Evolutionary conservation across 768 basidiomycete genomes (phyloP).

Genomic region (Stropharia rugosoannulata): DNA sequence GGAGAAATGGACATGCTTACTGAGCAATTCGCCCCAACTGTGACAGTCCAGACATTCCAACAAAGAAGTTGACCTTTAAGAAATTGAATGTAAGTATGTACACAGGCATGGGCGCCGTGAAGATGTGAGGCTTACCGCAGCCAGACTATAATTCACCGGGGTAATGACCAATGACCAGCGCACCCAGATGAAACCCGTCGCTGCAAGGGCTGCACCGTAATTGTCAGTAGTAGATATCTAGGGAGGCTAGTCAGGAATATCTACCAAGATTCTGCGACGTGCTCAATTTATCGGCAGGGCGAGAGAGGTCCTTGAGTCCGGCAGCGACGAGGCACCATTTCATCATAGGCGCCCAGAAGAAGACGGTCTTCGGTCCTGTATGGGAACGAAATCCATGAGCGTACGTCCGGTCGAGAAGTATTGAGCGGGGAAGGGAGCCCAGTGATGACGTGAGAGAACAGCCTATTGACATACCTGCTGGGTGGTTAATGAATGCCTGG

Average conservation of each 20-base stretch:
- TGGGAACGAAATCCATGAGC: not conserved
- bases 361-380: constrained; percentile 87
- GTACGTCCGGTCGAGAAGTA: too few relatives aligned
- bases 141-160: constrained; percentile 92
- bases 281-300: constrained; percentile 94
- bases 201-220: constrained; percentile 67
- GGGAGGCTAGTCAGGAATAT: constrained; percentile 21
- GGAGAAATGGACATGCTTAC: constrained; percentile 35
- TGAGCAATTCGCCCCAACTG: constrained; percentile 71
- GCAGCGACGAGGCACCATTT: constrained; percentile 89
- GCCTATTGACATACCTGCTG: constrained; percentile 63
- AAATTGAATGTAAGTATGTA: constrained; percentile 1
- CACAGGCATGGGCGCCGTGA: too few relatives aligned
- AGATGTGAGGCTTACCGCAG: constrained; percentile 61
- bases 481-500: constrained; percentile 86
- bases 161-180: constrained; percentile 95
- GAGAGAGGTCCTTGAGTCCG: constrained; percentile 77
- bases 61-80: constrained; percentile 77
- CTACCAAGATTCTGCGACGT: constrained; percentile 91
- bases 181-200: constrained; percentile 98
- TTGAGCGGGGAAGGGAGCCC: too few relatives aligned
- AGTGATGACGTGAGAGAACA: not conserved
- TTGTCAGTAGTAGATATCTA: not conserved
- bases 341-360: constrained; percentile 98
- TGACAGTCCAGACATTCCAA: constrained; percentile 68